Conservation (phyloP, 2,329 filamentous ascomycete species). For the Rutstroemia sp. region DNA sequence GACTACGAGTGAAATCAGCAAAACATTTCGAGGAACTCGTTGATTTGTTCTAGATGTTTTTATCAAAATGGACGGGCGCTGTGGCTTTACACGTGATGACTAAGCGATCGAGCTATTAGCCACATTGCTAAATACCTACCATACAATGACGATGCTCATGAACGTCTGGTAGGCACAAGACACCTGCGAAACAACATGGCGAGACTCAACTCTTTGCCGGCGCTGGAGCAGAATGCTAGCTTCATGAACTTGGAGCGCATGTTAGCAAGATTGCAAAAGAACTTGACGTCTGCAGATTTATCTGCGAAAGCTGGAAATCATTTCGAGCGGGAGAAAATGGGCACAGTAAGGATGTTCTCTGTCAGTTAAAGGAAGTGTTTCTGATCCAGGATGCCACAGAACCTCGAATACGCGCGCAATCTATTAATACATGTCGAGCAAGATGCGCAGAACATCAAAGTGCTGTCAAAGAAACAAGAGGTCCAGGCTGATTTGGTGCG, state of each 20-base stretch:
- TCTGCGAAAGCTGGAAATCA: conserved; percentile 49
- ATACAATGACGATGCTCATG: not conserved
- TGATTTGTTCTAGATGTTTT: too few species aligned
- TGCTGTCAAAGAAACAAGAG: conserved; percentile 50
- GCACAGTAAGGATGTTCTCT: conserved; percentile 35
- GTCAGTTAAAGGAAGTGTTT: not conserved
- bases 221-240: conserved; percentile 15
- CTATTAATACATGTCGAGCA: conserved; percentile 66
- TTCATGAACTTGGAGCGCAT: conserved; percentile 51
- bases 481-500: conserved; percentile 54
- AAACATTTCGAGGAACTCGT: too few species aligned
- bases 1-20: too few species aligned
- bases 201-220: conserved; percentile 18
- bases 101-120: too few species aligned
- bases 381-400: conserved; percentile 39
- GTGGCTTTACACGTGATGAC: too few species aligned
- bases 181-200: conserved; percentile 19
- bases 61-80: too few species aligned
- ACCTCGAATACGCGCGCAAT: conserved; percentile 62
- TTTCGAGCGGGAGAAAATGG: conserved; percentile 56
- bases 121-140: not conserved
- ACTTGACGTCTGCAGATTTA: conserved; percentile 53
- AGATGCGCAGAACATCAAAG: conserved; percentile 52
- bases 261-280: conserved; percentile 57
- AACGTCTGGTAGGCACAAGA: not conserved